Evolutionary conservation across 2,329 filamentous ascomycete genomes (phyloP).

Genomic region (Scopulariopsis brevicaulis): DNA sequence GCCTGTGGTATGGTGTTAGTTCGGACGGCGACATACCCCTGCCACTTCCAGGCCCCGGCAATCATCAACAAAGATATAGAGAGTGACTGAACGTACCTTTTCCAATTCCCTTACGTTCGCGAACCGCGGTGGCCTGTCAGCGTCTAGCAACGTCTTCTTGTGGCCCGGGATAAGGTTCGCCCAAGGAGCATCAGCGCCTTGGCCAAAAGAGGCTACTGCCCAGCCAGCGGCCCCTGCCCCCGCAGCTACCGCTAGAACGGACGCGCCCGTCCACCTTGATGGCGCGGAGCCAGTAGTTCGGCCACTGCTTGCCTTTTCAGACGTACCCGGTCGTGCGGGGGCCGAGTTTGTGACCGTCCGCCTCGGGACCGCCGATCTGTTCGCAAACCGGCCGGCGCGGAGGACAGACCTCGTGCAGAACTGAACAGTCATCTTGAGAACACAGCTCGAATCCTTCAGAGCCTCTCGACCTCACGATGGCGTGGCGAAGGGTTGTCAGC

Average conservation of each 20-base stretch:
- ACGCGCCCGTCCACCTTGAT: slow-evolving; percentile 1
- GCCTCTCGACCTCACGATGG: background rate
- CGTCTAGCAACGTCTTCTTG: slow-evolving; percentile 2
- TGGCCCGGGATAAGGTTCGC: background rate
- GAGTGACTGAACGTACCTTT: slow-evolving; percentile 8
- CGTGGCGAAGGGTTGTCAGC: background rate
- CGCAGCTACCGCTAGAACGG: slow-evolving; percentile 1
- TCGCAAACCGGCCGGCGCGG: background rate
- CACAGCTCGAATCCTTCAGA: background rate
- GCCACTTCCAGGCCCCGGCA: background rate
- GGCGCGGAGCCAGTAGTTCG: background rate
- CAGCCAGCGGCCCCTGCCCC: slow-evolving; percentile 2
- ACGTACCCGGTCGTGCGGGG: background rate
- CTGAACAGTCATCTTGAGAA: background rate
- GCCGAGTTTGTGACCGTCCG: background rate
- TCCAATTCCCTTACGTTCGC: slow-evolving; percentile 23
- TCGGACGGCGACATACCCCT: background rate
- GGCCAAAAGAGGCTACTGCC: background rate
- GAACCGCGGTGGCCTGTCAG: slow-evolving; percentile 15
- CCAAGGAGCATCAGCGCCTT: background rate
- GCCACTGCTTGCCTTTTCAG: background rate
- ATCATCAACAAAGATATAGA: background rate
- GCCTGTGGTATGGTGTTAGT: slow-evolving; percentile 26
- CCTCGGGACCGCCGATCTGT: background rate
- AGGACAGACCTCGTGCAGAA: background rate